phyloP scores from a whole-genome alignment of 1,284 basidiomycete genomes.

The Thecaphora thlaspeos region DNA sequence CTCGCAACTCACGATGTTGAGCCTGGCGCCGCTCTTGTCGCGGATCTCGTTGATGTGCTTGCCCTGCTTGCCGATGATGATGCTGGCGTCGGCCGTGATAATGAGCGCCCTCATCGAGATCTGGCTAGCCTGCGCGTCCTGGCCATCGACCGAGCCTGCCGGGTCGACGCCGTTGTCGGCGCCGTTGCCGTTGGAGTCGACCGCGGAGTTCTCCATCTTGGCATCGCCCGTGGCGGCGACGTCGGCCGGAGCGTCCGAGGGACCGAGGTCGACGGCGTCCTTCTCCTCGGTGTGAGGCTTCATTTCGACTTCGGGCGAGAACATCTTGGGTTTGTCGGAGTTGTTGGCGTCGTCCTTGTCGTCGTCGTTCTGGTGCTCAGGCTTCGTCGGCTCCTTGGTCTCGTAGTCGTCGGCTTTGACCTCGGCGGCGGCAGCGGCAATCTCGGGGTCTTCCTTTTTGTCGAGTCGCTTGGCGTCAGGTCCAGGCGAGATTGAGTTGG shows the following conservation, averaged over 20 bases:
- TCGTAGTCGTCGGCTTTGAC: conserved; percentile 7
- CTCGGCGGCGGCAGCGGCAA: neutral
- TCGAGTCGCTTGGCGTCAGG: conserved; percentile 40
- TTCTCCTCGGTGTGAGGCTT: conserved; percentile 28
- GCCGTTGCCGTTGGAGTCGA: conserved; percentile 17
- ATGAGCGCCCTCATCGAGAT: conserved; percentile 67
- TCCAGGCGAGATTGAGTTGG: conserved; percentile 28
- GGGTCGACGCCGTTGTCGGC: conserved; percentile 17
- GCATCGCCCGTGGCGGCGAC: conserved; percentile 18
- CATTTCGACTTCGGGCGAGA: conserved; percentile 17
- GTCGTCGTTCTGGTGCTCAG: neutral
- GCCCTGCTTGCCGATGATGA: conserved; percentile 96
- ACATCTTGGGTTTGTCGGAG: conserved; percentile 16
- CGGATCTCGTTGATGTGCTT: conserved; percentile 98
- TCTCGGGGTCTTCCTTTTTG: conserved; percentile 15
- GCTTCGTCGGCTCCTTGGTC: conserved; percentile 2
- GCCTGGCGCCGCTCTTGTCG: conserved; percentile 90
- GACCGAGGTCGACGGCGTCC: conserved; percentile 41
- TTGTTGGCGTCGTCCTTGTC: conserved; percentile 3
- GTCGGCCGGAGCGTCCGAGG: conserved; percentile 18
- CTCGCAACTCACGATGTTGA: conserved; percentile 49
- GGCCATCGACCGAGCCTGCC: conserved; percentile 25
- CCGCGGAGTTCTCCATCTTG: conserved; percentile 19
- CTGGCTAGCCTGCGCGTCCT: conserved; percentile 31
- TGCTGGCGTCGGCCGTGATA: conserved; percentile 96